Conservation (phyloP, 2,329 filamentous ascomycete genomes). For the Rhexocercosporidium sp. region DNA sequence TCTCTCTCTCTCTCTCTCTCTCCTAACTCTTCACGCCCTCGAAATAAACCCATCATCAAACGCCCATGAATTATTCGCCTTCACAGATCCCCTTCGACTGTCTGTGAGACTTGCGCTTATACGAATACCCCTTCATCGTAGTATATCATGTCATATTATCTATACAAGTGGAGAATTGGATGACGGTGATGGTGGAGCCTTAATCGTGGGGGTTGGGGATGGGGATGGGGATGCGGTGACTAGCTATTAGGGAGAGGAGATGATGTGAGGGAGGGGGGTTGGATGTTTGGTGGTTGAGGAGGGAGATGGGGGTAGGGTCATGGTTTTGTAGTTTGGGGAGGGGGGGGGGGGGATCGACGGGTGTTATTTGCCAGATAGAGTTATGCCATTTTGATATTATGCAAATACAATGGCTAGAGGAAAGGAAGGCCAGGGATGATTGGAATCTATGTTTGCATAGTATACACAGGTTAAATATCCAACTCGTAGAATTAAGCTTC, state of each 20-base stretch:
- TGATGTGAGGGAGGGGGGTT: background rate
- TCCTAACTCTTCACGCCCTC: slow-evolving; percentile 4
- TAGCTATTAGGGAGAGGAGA: background rate
- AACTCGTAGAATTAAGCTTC: no score
- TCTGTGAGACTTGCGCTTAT: background rate
- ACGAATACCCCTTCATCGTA: slow-evolving; percentile 5
- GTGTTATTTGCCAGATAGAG: background rate
- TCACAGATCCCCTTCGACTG: background rate
- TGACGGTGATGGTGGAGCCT: background rate
- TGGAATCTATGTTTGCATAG: no score
- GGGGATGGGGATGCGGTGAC: background rate
- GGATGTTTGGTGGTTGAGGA: background rate
- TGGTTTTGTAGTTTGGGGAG: background rate
- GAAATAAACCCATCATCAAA: slow-evolving; percentile 8
- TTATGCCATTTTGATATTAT: no score
- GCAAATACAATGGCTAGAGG: no score
- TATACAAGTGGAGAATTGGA: background rate
- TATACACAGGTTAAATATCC: no score
- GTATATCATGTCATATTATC: slow-evolving; percentile 1
- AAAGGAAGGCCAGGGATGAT: no score
- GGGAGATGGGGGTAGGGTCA: background rate
- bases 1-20: no score
- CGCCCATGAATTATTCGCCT: no score
- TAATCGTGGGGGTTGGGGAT: background rate
- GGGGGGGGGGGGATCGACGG: background rate